Conservation (phyloP, 805 yeast genomes). For the Candida odintsovae region DNA sequence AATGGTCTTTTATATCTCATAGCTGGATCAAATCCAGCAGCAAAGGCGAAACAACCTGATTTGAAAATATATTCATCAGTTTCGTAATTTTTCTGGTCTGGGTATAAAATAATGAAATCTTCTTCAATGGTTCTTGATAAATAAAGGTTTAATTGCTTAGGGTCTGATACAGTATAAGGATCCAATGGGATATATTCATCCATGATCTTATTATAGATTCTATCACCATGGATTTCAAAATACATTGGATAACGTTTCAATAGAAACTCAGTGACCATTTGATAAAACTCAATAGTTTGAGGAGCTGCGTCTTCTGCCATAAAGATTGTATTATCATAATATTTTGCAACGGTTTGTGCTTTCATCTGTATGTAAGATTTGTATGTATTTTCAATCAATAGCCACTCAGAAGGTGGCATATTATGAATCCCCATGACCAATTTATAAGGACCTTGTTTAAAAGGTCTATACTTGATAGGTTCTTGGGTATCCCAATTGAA, state of each 20-base stretch:
- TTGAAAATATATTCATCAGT: slow-evolving; percentile 55
- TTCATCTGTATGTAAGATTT: slow-evolving; percentile 36
- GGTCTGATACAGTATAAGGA: slow-evolving; percentile 19
- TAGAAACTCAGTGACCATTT: slow-evolving; percentile 19
- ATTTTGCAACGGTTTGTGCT: slow-evolving; percentile 26
- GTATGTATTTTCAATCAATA: slow-evolving; percentile 59
- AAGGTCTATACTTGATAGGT: slow-evolving; percentile 50
- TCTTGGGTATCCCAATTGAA: slow-evolving; percentile 39
- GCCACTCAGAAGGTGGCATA: slow-evolving; percentile 46
- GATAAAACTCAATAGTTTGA: slow-evolving; percentile 21
- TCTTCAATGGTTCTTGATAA: slow-evolving; percentile 19
- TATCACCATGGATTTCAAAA: slow-evolving; percentile 17
- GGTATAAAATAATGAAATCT: slow-evolving; percentile 46
- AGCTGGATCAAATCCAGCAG: slow-evolving; percentile 69
- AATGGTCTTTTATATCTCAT: slow-evolving; percentile 46
- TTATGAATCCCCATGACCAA: slow-evolving; percentile 59
- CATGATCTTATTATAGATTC: slow-evolving; percentile 21
- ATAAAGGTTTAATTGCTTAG: slow-evolving; percentile 13
- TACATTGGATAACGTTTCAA: slow-evolving; percentile 21
- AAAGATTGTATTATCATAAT: slow-evolving; percentile 30
- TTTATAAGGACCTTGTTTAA: slow-evolving; percentile 52
- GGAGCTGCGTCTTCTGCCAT: slow-evolving; percentile 24
- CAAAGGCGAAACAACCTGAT: slow-evolving; percentile 55
- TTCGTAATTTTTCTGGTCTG: slow-evolving; percentile 29
- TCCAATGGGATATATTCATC: slow-evolving; percentile 21